These are phyloP conservation scores for Physcomitrium patens DNA, from an alignment of 225 moss, liverwort and hornwort genomes.

Conservation along the genomic window DNA sequence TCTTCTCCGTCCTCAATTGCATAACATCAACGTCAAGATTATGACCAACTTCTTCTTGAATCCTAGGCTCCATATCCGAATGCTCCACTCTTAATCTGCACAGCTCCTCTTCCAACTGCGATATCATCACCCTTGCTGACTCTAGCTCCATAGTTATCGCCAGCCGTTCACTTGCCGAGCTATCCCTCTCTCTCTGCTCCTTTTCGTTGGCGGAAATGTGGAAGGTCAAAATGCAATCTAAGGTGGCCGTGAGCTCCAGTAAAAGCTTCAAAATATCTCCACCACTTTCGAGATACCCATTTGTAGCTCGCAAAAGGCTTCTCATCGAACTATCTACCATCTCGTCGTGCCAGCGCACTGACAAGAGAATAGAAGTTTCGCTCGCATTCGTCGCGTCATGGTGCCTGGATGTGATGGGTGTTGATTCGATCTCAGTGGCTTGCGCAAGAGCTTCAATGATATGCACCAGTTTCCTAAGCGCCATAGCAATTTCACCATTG, in stretches of 20 bases:
- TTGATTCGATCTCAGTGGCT: constrained; percentile 40
- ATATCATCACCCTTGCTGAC: constrained; percentile 31
- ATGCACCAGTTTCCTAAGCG: constrained; percentile 39
- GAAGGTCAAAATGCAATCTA: constrained; percentile 42
- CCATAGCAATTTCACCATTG: constrained; percentile 22
- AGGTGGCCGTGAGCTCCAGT: constrained; percentile 39
- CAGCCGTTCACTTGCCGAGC: constrained; percentile 24
- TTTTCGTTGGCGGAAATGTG: constrained; percentile 21
- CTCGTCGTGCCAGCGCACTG: constrained; percentile 44
- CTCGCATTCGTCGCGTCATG: not conserved
- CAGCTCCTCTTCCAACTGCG: constrained; percentile 47
- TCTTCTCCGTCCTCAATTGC: constrained; percentile 41
- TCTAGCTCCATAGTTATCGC: constrained; percentile 32
- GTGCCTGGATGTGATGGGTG: constrained; percentile 10
- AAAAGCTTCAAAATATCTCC: constrained; percentile 30
- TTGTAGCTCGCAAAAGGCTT: constrained; percentile 35
- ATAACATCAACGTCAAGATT: constrained; percentile 35
- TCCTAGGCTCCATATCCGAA: constrained; percentile 30
- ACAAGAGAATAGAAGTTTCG: constrained; percentile 27
- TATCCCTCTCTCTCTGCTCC: constrained; percentile 35
- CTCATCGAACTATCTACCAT: constrained; percentile 38
- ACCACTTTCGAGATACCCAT: constrained; percentile 40
- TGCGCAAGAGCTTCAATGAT: constrained; percentile 44
- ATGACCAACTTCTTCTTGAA: constrained; percentile 29
- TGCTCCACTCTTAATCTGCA: constrained; percentile 37